Evolutionary conservation across 805 yeast species (phyloP).

Genomic region (Yarrowia deformans): DNA sequence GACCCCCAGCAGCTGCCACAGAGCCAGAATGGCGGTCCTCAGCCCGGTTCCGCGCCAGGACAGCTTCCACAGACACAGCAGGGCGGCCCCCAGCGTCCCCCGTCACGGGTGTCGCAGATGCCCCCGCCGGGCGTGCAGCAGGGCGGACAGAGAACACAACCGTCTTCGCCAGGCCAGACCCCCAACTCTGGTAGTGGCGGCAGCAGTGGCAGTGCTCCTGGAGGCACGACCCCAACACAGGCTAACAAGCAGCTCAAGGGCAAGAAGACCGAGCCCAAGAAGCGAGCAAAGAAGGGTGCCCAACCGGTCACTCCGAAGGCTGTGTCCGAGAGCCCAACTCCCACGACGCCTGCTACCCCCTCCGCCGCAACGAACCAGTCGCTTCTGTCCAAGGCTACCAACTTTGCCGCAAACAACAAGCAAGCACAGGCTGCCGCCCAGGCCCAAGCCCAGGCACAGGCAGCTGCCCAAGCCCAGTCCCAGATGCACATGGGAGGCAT

Average conservation of each 20-base stretch:
- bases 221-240: constrained; percentile 41
- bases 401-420: constrained; percentile 34
- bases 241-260: constrained; percentile 42
- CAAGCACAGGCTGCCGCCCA: constrained; percentile 34
- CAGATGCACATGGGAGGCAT: constrained; percentile 35
- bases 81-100: constrained; percentile 39
- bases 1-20: constrained; percentile 39
- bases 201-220: constrained; percentile 37
- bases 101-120: constrained; percentile 42
- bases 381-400: constrained; percentile 27
- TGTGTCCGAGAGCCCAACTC: constrained; percentile 36
- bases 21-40: constrained; percentile 33
- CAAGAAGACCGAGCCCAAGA: constrained; percentile 43
- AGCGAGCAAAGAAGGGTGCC: constrained; percentile 44
- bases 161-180: constrained; percentile 44
- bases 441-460: constrained; percentile 35
- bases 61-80: constrained; percentile 40
- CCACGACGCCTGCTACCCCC: constrained; percentile 38
- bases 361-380: constrained; percentile 30
- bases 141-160: constrained; percentile 45
- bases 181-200: constrained; percentile 41
- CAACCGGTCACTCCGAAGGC: constrained; percentile 38
- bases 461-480: constrained; percentile 34
- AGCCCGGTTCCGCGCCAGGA: constrained; percentile 33
- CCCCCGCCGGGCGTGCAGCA: constrained; percentile 46